phyloP scores from a whole-genome alignment of 192 early-diverging fungal species.

The Chytriomyces sp. region DNA sequence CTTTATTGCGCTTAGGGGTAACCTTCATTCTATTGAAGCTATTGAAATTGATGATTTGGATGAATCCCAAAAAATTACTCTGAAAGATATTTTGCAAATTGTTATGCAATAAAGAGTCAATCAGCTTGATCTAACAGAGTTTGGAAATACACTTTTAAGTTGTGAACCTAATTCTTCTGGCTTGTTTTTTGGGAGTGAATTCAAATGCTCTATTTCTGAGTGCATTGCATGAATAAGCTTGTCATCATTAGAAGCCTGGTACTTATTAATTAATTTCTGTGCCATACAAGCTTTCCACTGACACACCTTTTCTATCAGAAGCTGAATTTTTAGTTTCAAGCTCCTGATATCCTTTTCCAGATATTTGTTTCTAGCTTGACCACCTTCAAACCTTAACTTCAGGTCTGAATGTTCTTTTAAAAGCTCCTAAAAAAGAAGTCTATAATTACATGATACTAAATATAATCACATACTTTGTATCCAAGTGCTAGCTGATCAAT shows the following conservation, averaged over 20 bases:
- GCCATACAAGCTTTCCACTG: neutral
- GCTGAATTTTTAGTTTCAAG: conserved; percentile 19
- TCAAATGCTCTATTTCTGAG: neutral
- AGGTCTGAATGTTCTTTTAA: neutral
- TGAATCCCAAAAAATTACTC: conserved; percentile 6
- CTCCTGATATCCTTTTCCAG: conserved; percentile 25
- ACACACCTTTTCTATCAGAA: conserved; percentile 19
- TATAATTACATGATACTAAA: neutral
- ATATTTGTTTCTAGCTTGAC: conserved; percentile 20
- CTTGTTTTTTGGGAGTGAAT: too few relatives aligned
- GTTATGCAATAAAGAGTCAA: too few relatives aligned
- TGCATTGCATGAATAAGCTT: conserved; percentile 23
- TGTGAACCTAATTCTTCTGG: too few relatives aligned
- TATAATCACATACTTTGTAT: conserved; percentile 9
- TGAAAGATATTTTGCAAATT: conserved; percentile 32
- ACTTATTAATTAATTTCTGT: neutral
- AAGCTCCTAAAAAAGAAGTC: conserved; percentile 4
- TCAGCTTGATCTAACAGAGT: too few relatives aligned
- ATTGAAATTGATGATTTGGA: conserved; percentile 36
- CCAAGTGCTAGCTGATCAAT: neutral
- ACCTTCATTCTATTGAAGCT: conserved; percentile 35
- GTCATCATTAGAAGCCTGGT: conserved; percentile 17
- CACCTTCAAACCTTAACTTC: conserved; percentile 18
- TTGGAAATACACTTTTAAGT: too few relatives aligned
- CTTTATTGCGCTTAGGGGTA: conserved; percentile 48